phyloP scores from a whole-genome alignment of 305 asterid species.

The Lippia alba region DNA sequence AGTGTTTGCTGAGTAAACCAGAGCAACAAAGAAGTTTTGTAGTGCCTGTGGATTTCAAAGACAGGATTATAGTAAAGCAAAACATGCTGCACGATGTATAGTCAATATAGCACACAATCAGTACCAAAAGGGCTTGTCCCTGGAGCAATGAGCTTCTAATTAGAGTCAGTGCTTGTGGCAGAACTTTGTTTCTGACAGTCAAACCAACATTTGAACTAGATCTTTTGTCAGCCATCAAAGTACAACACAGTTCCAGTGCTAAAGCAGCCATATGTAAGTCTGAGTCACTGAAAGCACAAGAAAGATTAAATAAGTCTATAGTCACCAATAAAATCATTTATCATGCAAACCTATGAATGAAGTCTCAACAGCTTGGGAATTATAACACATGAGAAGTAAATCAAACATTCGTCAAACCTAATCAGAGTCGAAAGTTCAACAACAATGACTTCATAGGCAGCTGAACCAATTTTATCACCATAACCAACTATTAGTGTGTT shows the following conservation, averaged over 20 bases:
- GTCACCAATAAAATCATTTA: slow-evolving; percentile 8
- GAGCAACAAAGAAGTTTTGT: slow-evolving; percentile 82
- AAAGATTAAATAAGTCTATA: slow-evolving; percentile 20
- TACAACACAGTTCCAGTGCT: slow-evolving; percentile 93
- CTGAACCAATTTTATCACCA: slow-evolving; percentile 89
- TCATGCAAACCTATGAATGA: slow-evolving; percentile 26
- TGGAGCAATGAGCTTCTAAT: slow-evolving; percentile 93
- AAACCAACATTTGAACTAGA: slow-evolving; percentile 87
- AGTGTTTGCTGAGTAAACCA: slow-evolving; percentile 92
- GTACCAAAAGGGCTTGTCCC: slow-evolving; percentile 99
- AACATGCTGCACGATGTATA: slow-evolving; percentile 26
- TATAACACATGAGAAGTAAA: slow-evolving; percentile 8
- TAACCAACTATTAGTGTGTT: slow-evolving; percentile 92
- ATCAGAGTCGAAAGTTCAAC: slow-evolving; percentile 93
- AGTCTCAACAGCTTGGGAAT: slow-evolving; percentile 20
- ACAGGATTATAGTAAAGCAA: slow-evolving; percentile 35
- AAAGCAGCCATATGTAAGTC: slow-evolving; percentile 99
- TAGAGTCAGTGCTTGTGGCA: slow-evolving; percentile 90
- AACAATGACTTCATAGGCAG: slow-evolving; percentile 93
- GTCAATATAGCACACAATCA: slow-evolving; percentile 27
- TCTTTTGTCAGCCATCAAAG: slow-evolving; percentile 95
- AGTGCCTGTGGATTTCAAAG: slow-evolving; percentile 70
- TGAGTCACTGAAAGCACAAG: slow-evolving; percentile 71
- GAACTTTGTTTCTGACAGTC: slow-evolving; percentile 93
- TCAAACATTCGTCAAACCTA: slow-evolving; percentile 56